These are phyloP conservation scores for Pilobolus umbonatus DNA, from an alignment of 192 early-diverging fungal species.

Conservation along the genomic window DNA sequence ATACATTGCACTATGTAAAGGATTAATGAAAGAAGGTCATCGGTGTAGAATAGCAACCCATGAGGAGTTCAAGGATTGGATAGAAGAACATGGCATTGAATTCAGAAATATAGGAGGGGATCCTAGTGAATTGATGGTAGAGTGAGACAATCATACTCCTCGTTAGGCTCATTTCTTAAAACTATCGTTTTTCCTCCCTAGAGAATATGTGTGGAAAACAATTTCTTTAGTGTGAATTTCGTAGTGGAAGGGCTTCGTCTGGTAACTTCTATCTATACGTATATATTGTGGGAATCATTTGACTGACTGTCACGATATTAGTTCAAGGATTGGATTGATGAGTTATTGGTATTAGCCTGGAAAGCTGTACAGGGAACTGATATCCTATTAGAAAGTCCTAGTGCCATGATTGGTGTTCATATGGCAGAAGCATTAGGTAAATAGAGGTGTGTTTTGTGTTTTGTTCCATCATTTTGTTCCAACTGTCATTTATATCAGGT, in stretches of 20 bases:
- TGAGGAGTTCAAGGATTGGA: conserved; percentile 57
- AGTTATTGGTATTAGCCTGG: conserved; percentile 53
- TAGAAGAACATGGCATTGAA: conserved; percentile 61
- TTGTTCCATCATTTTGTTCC: neutral
- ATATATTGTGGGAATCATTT: neutral
- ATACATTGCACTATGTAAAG: conserved; percentile 64
- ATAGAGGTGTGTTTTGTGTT: neutral
- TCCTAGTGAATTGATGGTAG: conserved; percentile 55
- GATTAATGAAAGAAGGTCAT: conserved; percentile 57
- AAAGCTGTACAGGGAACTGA: conserved; percentile 55
- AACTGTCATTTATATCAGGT: conserved; percentile 11
- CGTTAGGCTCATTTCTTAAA: too few species aligned
- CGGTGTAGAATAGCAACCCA: conserved; percentile 60
- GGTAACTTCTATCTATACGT: conserved; percentile 11
- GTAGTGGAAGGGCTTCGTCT: conserved; percentile 45
- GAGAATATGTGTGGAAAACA: conserved; percentile 61
- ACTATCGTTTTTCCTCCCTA: neutral
- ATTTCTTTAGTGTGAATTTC: conserved; percentile 61
- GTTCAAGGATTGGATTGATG: conserved; percentile 60
- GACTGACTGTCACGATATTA: conserved; percentile 3
- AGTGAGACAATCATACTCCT: neutral
- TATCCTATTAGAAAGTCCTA: conserved; percentile 59
- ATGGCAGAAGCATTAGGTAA: conserved; percentile 55
- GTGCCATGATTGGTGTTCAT: conserved; percentile 63
- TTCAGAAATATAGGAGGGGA: conserved; percentile 61